Percentiles rank a stretch among this genome's conserved stretches.
These are phyloP conservation scores for Logfia minima DNA, from an alignment of 129 eudicot genomes.

Conservation along the genomic window DNA sequence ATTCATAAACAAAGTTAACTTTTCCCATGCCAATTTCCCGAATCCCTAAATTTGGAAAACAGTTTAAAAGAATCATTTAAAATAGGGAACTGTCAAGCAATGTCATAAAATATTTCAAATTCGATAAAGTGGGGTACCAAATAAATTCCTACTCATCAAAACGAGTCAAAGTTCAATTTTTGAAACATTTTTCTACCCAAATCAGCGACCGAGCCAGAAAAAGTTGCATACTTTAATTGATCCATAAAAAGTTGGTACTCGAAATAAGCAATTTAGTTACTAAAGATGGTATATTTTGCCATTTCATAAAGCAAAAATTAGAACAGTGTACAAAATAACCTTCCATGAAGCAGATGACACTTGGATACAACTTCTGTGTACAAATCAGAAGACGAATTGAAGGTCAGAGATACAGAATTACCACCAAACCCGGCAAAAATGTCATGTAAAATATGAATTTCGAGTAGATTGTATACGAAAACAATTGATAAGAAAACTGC, in stretches of 20 bases:
- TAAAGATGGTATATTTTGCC: neutral
- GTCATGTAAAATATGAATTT: slow-evolving; percentile 65
- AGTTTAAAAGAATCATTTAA: too few species aligned
- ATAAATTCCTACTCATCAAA: neutral
- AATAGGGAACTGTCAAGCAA: neutral
- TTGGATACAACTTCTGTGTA: slow-evolving; percentile 73
- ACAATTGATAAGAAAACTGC: slow-evolving; percentile 25
- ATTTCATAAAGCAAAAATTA: neutral
- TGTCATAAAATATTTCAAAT: neutral
- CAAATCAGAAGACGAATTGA: slow-evolving; percentile 50
- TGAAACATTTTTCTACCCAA: neutral
- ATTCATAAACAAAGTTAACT: neutral
- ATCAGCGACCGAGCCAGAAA: neutral
- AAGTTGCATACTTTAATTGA: too few species aligned
- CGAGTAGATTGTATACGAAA: slow-evolving; percentile 67
- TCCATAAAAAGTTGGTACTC: too few species aligned
- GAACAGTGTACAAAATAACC: slow-evolving; percentile 37
- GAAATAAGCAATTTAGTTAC: neutral
- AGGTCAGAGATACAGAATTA: slow-evolving; percentile 52
- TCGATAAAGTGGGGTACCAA: neutral
- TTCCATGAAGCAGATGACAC: slow-evolving; percentile 76
- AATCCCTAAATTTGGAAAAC: neutral
- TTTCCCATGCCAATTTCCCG: neutral
- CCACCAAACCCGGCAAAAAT: slow-evolving; percentile 67
- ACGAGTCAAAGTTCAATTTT: neutral